phyloP scores from a whole-genome alignment of 2,329 filamentous ascomycete species.

The Aspergillus udagawae region DNA sequence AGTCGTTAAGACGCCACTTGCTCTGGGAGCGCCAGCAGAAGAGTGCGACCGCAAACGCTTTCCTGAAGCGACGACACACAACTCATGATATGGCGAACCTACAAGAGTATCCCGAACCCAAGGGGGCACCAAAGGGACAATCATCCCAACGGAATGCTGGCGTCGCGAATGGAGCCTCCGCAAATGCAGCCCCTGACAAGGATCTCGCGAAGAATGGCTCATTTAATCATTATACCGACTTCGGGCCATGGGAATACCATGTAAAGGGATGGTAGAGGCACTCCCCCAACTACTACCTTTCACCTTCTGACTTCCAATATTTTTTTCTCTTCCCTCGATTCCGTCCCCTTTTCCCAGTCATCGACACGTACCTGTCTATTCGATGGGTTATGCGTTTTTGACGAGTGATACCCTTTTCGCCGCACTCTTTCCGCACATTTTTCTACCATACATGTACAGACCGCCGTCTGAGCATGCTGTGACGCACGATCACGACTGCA shows the following conservation, averaged over 20 bases:
- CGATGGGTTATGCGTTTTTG: constrained; percentile 14
- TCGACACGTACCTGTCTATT: constrained; percentile 2
- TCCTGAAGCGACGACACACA: constrained; percentile 84
- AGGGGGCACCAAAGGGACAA: constrained; percentile 47
- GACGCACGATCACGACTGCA: constrained; percentile 37
- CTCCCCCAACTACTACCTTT: not conserved
- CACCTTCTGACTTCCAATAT: not conserved
- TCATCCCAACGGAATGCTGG: constrained; percentile 19
- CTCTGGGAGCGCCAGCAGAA: constrained; percentile 96
- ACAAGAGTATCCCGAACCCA: constrained; percentile 69
- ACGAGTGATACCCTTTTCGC: constrained; percentile 19
- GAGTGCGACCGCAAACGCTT: constrained; percentile 80
- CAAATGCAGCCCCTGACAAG: constrained; percentile 48
- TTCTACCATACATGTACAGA: constrained; percentile 14
- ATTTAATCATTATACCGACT: constrained; percentile 82
- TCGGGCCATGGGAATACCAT: constrained; percentile 80
- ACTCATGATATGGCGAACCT: constrained; percentile 88
- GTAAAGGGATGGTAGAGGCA: constrained; percentile 71
- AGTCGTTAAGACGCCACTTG: constrained; percentile 84
- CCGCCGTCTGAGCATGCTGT: constrained; percentile 21
- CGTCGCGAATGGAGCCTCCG: constrained; percentile 12
- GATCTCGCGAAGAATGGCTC: constrained; percentile 64
- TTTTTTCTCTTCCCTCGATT: constrained; percentile 7
- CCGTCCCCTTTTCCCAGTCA: constrained; percentile 5
- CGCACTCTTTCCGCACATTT: constrained; percentile 8